These are phyloP conservation scores for Corylus avellana DNA, from an alignment of 306 rosid genomes.

Conservation along the genomic window DNA sequence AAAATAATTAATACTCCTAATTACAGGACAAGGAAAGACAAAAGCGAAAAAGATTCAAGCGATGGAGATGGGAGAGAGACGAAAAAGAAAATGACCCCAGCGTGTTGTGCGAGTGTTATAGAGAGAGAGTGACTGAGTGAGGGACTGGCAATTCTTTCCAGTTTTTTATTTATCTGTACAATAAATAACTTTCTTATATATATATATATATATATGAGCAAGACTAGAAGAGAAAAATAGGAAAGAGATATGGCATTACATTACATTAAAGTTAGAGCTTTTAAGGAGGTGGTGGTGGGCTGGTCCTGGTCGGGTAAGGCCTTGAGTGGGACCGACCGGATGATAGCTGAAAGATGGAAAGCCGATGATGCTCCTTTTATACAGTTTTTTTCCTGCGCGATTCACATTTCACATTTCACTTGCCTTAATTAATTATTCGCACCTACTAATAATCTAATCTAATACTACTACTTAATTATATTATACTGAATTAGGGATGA, in stretches of 20 bases:
- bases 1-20: slow-evolving; percentile 36
- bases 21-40: slow-evolving; percentile 83
- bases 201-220: neutral
- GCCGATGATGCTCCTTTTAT: neutral
- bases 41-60: slow-evolving; percentile 57
- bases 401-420: neutral
- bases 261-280: slow-evolving; percentile 24
- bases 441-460: too few species aligned
- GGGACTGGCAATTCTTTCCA: slow-evolving; percentile 2
- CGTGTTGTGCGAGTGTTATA: slow-evolving; percentile 28
- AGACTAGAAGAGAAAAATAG: neutral
- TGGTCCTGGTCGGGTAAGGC: neutral
- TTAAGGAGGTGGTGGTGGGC: slow-evolving; percentile 5
- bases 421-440: too few species aligned
- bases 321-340: neutral
- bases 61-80: slow-evolving; percentile 4
- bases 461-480: too few species aligned
- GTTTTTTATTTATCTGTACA: too few species aligned
- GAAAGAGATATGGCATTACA: slow-evolving; percentile 6
- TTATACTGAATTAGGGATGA: too few species aligned
- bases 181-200: too few species aligned
- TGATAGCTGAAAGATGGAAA: slow-evolving; percentile 1
- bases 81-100: neutral
- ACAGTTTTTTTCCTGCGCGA: neutral
- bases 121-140: slow-evolving; percentile 33